phyloP scores from a whole-genome alignment of 2,329 filamentous ascomycete species.

The Fusarium sp. region DNA sequence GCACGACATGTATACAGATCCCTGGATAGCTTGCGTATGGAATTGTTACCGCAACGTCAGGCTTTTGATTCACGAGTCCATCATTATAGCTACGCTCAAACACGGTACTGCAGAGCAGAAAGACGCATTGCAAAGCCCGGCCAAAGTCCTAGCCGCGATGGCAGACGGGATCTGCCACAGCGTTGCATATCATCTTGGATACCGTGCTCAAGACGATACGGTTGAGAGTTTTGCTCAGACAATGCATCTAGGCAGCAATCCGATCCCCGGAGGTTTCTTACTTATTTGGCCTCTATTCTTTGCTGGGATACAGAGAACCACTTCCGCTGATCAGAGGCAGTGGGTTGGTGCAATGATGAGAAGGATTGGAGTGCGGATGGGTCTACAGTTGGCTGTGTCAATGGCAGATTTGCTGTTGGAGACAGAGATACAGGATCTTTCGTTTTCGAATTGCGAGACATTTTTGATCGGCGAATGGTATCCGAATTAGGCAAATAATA shows the following conservation, averaged over 20 bases:
- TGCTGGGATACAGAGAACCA: slow-evolving; percentile 25
- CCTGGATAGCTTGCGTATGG: slow-evolving; percentile 34
- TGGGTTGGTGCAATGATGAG: slow-evolving; percentile 29
- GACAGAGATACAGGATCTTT: slow-evolving; percentile 6
- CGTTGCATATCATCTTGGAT: slow-evolving; percentile 29
- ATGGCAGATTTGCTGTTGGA: slow-evolving; percentile 32
- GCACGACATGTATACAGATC: slow-evolving; percentile 25
- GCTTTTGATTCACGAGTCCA: slow-evolving; percentile 32
- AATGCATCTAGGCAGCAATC: neutral
- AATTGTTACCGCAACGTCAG: slow-evolving; percentile 34
- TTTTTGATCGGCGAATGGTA: slow-evolving; percentile 31
- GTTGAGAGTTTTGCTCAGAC: neutral
- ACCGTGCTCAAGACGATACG: neutral
- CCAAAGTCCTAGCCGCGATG: slow-evolving; percentile 8
- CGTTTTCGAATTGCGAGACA: slow-evolving; percentile 31
- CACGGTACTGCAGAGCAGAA: slow-evolving; percentile 13
- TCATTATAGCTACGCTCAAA: slow-evolving; percentile 23
- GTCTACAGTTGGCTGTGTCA: slow-evolving; percentile 28
- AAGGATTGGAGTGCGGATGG: slow-evolving; percentile 28
- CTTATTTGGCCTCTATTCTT: slow-evolving; percentile 35
- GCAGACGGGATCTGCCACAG: slow-evolving; percentile 33
- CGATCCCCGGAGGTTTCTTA: slow-evolving; percentile 23
- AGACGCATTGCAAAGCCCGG: slow-evolving; percentile 7
- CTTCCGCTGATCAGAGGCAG: slow-evolving; percentile 4
- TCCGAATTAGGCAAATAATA: slow-evolving; percentile 4